Evolutionary conservation across 371 early-diverging fungal species (phyloP).

Genomic region (Lichtheimia corymbifera): DNA sequence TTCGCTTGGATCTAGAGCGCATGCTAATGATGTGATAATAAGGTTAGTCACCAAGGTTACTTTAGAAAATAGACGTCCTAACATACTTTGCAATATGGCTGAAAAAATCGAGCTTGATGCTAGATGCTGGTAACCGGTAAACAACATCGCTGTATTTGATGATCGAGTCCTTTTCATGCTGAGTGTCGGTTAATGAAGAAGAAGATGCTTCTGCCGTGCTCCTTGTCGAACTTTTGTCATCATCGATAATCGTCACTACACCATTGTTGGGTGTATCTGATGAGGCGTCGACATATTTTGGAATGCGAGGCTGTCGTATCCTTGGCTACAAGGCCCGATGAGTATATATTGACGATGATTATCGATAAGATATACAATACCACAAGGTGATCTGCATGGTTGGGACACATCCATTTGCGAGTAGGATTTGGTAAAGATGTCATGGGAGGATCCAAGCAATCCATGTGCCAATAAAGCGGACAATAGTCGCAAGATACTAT

Average conservation of each 20-base stretch:
- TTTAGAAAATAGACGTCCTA: not conserved
- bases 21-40: not conserved
- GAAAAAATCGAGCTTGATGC: slow-evolving; percentile 46
- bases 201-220: not conserved
- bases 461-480: slow-evolving; percentile 81
- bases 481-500: slow-evolving; percentile 87
- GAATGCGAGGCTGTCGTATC: slow-evolving; percentile 23
- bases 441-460: slow-evolving; percentile 80
- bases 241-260: not conserved
- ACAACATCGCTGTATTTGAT: slow-evolving; percentile 27
- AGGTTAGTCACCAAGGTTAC: not conserved
- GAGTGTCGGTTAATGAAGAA: slow-evolving; percentile 6
- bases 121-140: slow-evolving; percentile 44
- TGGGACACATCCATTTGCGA: slow-evolving; percentile 87
- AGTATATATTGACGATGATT: too few species aligned
- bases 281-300: slow-evolving; percentile 13
- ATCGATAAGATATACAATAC: slow-evolving; percentile 14
- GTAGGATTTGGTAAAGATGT: slow-evolving; percentile 59
- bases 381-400: slow-evolving; percentile 74
- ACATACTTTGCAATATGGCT: not conserved
- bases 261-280: slow-evolving; percentile 3
- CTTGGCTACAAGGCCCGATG: slow-evolving; percentile 17
- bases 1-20: not conserved
- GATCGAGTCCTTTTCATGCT: slow-evolving; percentile 20
- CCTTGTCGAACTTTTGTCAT: not conserved